phyloP scores from a whole-genome alignment of 192 early-diverging fungal genomes.

The Coemansia sp. region DNA sequence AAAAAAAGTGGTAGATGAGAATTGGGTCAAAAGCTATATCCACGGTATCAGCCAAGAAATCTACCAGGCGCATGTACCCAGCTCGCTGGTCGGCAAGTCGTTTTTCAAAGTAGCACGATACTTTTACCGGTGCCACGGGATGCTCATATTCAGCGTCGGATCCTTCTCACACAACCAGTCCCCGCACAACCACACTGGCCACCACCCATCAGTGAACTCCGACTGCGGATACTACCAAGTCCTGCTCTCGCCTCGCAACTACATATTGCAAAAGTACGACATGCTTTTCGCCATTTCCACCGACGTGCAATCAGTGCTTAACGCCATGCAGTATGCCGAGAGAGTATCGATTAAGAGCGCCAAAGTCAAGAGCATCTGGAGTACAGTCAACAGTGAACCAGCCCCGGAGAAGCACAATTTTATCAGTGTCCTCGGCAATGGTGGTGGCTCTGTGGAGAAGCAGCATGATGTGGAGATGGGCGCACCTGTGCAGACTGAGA shows the following conservation, averaged over 20 bases:
- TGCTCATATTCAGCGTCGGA: constrained; percentile 55
- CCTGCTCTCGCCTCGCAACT: constrained; percentile 38
- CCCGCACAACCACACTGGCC: constrained; percentile 21
- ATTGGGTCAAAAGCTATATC: constrained; percentile 52
- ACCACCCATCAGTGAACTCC: constrained; percentile 19
- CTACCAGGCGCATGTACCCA: constrained; percentile 50
- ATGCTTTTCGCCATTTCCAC: constrained; percentile 52
- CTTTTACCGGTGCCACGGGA: constrained; percentile 50
- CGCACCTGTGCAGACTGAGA: constrained; percentile 19
- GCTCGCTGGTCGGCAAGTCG: constrained; percentile 38
- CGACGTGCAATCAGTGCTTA: constrained; percentile 44
- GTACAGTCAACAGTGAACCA: neutral
- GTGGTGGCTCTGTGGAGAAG: no score
- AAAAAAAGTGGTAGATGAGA: constrained; percentile 49
- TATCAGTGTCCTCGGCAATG: neutral
- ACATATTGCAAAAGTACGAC: constrained; percentile 42
- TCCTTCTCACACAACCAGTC: constrained; percentile 15
- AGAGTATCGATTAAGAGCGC: constrained; percentile 42
- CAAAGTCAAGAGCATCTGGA: neutral
- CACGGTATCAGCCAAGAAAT: constrained; percentile 57
- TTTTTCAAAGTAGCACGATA: constrained; percentile 48
- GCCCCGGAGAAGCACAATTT: neutral
- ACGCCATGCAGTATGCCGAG: constrained; percentile 40
- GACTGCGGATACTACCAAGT: constrained; percentile 43
- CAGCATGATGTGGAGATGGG: neutral